Evolutionary conservation across 805 yeast species (phyloP), one percentile per base, ranked within the genome.

Genomic region (Saturnispora serradocipensis): DNA sequence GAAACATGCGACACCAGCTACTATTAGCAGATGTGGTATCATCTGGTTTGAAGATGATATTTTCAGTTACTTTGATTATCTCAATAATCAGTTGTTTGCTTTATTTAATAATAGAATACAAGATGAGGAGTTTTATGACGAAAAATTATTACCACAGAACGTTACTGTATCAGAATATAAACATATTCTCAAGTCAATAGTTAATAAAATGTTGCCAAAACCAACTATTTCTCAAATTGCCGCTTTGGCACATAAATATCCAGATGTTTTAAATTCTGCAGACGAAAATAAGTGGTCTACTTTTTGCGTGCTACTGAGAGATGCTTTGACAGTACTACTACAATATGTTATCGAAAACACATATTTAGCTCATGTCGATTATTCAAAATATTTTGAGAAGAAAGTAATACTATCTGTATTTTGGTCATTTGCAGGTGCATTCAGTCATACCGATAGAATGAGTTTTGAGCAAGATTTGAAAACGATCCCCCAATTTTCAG

Each of bases 1-100:
- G 49, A 63, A 68, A 2, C 70, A 77, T 57, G 86, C 96, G 0
- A 91, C 98, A 0, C 88, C 88, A 0, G 98, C 98, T 0, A 91
- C 98, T 0, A 77, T 91, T 24, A 87, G 93, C 65, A 77, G 98
- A 63, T 90, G 97, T 72, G 96, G 96, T 3, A 81, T 91, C 77
- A 71, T 90, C 1, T 86, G 89, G 83, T 68, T 87, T 57, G 82
- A 80, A n/a, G 58, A 61, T 2, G 28, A 48, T 2, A 27, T 61
- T 9, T 54, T 55, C 43, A 46, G 28, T n/a, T 9, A 44, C 7
- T 36, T 35, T 16, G 56, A 53, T 25, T 16, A 56, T 22, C 56
- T 58, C 18, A 32, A 47, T 5, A 52, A 54, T 6, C 36, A 49
- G 20, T 13, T 63, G 3, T 45, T 43, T 13, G 54, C 53, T n/a